Percentiles rank a stretch among this genome's conserved stretches.
Evolutionary conservation across 2,329 filamentous ascomycete genomes (phyloP).

Genomic region (Fusarium sp.): DNA sequence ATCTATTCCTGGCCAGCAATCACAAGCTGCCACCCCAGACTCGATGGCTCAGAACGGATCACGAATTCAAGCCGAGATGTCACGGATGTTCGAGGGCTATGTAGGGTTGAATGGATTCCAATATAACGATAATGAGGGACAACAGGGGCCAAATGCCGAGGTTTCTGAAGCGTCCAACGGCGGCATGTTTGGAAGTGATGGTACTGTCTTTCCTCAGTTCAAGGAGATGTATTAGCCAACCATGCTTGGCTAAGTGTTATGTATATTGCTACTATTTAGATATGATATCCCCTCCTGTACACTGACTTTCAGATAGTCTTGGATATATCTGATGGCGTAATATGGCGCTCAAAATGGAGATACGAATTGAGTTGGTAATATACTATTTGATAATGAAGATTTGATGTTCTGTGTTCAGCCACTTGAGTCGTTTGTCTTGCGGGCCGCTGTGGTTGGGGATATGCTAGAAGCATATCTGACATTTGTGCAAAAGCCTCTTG

Average conservation of each 20-base stretch:
- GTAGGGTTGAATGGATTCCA: slow-evolving; percentile 50
- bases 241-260: neutral
- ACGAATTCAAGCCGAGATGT: slow-evolving; percentile 64
- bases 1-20: slow-evolving; percentile 40
- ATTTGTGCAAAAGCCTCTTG: too few relatives aligned
- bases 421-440: neutral
- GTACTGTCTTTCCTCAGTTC: slow-evolving; percentile 50
- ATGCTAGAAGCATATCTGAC: neutral
- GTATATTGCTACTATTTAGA: neutral
- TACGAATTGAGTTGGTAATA: neutral
- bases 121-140: slow-evolving; percentile 41
- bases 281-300: slow-evolving; percentile 12
- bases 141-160: slow-evolving; percentile 36
- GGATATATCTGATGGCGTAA: neutral
- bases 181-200: slow-evolving; percentile 41
- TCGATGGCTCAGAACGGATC: slow-evolving; percentile 54
- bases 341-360: neutral
- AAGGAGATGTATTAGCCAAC: slow-evolving; percentile 50
- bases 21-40: slow-evolving; percentile 35
- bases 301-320: neutral
- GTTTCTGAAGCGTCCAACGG: slow-evolving; percentile 34
- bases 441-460: neutral
- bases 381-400: neutral
- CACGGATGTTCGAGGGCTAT: slow-evolving; percentile 55
- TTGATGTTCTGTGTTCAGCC: neutral